Evolutionary conservation across 768 basidiomycete genomes (phyloP).

Genomic region (Lentinula aciculospora): DNA sequence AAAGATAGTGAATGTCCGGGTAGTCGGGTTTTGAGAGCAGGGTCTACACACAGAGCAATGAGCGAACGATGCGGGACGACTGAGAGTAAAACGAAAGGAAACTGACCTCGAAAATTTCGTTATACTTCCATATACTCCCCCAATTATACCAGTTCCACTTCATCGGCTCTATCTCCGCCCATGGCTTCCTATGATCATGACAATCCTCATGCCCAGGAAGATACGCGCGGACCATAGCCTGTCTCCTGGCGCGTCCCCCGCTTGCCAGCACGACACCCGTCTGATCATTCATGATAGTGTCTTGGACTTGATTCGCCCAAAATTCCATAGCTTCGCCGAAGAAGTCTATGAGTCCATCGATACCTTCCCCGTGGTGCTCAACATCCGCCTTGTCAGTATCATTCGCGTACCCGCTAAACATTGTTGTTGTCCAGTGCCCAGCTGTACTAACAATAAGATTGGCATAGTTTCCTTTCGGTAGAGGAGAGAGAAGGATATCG

Average conservation of each 20-base stretch:
- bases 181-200: conserved; percentile 26
- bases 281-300: conserved; percentile 29
- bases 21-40: conserved; percentile 35
- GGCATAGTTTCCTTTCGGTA: conserved; percentile 48
- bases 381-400: conserved; percentile 17
- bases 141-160: conserved; percentile 57
- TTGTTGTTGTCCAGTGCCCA: conserved; percentile 63
- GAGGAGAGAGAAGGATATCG: conserved; percentile 35
- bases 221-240: neutral
- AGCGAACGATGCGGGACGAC: no score
- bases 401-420: conserved; percentile 39
- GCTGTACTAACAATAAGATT: conserved; percentile 61
- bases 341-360: conserved; percentile 48
- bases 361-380: conserved; percentile 27
- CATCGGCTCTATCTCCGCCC: conserved; percentile 35
- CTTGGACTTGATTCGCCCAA: conserved; percentile 52
- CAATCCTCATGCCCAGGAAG: conserved; percentile 4
- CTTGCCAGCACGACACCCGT: conserved; percentile 4
- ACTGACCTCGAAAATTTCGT: conserved; percentile 42
- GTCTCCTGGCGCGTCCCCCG: neutral
- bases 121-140: conserved; percentile 54
- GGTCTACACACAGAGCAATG: conserved; percentile 30
- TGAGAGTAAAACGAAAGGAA: conserved; percentile 5
- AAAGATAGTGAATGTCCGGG: conserved; percentile 51
- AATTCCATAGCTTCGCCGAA: conserved; percentile 50